Base-by-base conservation (phyloP, 2,329 filamentous ascomycete species). In the Colletotrichum destructivum region DNA sequence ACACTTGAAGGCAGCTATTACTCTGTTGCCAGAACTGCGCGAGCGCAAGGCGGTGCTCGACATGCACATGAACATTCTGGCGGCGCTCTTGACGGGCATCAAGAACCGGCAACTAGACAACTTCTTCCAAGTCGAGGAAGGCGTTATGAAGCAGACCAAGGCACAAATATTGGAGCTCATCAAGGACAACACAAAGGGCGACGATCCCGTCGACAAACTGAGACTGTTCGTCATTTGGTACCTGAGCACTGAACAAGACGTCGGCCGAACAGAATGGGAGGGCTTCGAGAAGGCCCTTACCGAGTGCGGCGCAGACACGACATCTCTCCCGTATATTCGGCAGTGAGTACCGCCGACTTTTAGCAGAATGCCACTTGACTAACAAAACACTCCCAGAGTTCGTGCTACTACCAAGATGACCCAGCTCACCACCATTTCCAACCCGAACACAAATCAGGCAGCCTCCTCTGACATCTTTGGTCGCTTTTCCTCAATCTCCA, bases 391-490 rank as follows among this genome's bases (percentile, higher is more conserved):
- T 31, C 44, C 38, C 60, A 91, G 93, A 81, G 94, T 98, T 63
- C 94, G 96, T 72, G 94, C 97, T 75, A 95, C 97, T 62, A 98
- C 96, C 6, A 94, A 96, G 74, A 98, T 98, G 94, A 98, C 96
- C 16, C 98, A 98, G 90, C 93, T 99, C 81, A 94, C 95, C 4
- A 97, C 95, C 1, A 92, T 95, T 73, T 96, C 96, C 74, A 92
- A 92, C 40, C 91, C 93, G 16, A 87, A 92, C 72, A 86, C 89
- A 21, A 88, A 92, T 76, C 89, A 90, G 75, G 81, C 85, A 12
- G 82, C 86, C 21, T 91, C 93, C 4, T 91, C 89, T 7, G 94
- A 98, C 77, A 88, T 99, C 18, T 98, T 99, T 85, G 93, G 94
- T 23, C 95, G 95, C 59, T 98, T 99, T 85, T 96, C 93, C 40